A percentile compares a stretch with the other conserved stretches of the same genome.
These are phyloP conservation scores for Solanum hybrid DNA, from an alignment of 305 asterid species.

Conservation along the genomic window DNA sequence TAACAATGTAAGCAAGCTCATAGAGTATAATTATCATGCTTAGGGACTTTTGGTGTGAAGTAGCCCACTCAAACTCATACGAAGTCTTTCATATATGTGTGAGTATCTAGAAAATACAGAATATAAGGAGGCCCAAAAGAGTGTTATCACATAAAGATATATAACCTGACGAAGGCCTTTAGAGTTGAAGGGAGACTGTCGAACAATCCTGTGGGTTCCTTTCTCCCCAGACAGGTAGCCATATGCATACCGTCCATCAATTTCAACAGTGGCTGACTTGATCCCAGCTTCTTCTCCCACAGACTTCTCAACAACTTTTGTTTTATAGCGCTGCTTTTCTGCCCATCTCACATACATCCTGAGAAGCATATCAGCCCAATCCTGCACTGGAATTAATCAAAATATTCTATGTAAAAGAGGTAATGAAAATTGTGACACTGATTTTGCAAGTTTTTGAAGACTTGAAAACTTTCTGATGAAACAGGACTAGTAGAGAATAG, in stretches of 20 bases:
- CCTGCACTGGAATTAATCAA: conserved; percentile 94
- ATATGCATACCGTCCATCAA: conserved; percentile 84
- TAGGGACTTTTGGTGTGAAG: background rate
- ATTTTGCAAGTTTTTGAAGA: background rate
- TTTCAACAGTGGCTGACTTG: conserved; percentile 81
- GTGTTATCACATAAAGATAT: background rate
- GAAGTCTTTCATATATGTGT: background rate
- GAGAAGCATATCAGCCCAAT: conserved; percentile 99
- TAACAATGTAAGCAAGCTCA: background rate
- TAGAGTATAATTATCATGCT: background rate
- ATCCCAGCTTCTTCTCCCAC: conserved; percentile 97
- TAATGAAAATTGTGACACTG: background rate
- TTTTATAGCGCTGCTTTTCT: conserved; percentile 76
- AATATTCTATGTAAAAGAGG: conserved; percentile 34
- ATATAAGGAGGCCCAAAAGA: background rate
- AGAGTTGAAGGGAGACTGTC: conserved; percentile 91
- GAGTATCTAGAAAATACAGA: conserved; percentile 1
- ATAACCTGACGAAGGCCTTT: conserved; percentile 95
- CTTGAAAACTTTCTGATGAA: background rate
- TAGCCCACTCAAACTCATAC: conserved; percentile 1
- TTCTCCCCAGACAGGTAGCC: conserved; percentile 96
- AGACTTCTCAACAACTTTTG: conserved; percentile 90
- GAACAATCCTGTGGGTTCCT: conserved; percentile 91
- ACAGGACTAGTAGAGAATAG: background rate
- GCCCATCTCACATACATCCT: conserved; percentile 97